phyloP scores from a whole-genome alignment of 805 yeast genomes.

The Nakazawaea sp. region DNA sequence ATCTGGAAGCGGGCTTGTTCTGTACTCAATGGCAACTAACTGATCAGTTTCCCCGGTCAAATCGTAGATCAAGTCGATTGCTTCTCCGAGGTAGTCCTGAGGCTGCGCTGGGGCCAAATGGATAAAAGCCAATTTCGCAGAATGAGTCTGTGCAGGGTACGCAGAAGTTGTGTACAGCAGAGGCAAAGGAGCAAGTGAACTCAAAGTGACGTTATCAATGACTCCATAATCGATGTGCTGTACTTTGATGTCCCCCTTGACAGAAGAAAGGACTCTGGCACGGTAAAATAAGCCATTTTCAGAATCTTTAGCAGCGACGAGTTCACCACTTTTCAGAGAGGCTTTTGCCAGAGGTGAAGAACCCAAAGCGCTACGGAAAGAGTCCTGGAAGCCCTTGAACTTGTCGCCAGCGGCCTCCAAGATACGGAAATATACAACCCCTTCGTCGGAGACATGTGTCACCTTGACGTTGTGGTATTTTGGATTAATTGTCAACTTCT shows the following conservation, averaged over 20 bases:
- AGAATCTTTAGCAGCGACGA: conserved; percentile 46
- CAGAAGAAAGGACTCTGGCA: conserved; percentile 43
- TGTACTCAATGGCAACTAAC: conserved; percentile 47
- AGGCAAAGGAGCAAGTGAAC: conserved; percentile 47
- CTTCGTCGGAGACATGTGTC: conserved; percentile 37
- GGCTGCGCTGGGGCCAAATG: conserved; percentile 51
- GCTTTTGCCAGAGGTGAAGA: conserved; percentile 18
- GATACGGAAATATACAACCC: conserved; percentile 39
- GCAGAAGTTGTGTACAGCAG: conserved; percentile 32
- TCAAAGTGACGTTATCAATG: conserved; percentile 34
- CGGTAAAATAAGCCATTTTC: conserved; percentile 53
- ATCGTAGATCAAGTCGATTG: conserved; percentile 48
- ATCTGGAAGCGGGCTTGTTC: conserved; percentile 27
- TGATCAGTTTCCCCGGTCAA: conserved; percentile 38
- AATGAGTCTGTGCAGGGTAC: conserved; percentile 48
- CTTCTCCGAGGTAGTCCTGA: conserved; percentile 47
- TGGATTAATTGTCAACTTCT: conserved; percentile 20
- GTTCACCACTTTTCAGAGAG: conserved; percentile 44
- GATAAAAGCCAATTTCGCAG: conserved; percentile 45
- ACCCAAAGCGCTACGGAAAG: conserved; percentile 28
- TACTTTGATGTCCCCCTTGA: conserved; percentile 40
- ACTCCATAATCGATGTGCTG: conserved; percentile 60
- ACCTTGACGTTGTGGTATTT: conserved; percentile 46
- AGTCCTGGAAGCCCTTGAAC: conserved; percentile 35
- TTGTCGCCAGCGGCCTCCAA: conserved; percentile 30